These are phyloP conservation scores for Penicillium fimorum DNA, from an alignment of 495 filamentous ascomycete species.

Conservation along the genomic window DNA sequence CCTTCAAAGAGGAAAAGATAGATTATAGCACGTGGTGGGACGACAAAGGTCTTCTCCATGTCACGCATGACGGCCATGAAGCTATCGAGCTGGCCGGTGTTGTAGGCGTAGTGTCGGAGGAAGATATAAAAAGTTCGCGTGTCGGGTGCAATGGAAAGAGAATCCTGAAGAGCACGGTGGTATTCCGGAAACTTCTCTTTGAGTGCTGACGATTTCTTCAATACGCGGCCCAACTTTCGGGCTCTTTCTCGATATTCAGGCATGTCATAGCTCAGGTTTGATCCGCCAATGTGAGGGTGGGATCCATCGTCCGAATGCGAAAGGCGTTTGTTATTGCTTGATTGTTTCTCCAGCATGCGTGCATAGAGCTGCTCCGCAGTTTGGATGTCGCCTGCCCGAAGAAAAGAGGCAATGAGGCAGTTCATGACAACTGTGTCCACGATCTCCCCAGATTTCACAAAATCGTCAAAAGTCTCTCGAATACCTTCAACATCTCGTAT, in stretches of 20 bases:
- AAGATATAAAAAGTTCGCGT: constrained; percentile 48
- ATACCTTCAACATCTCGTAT: constrained; percentile 65
- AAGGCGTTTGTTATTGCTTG: constrained; percentile 12
- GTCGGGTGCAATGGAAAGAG: constrained; percentile 41
- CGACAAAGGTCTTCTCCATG: constrained; percentile 39
- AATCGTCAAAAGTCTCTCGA: constrained; percentile 66
- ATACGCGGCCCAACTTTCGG: constrained; percentile 34
- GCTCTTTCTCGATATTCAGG: constrained; percentile 33
- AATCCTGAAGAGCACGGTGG: constrained; percentile 39
- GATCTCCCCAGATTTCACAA: constrained; percentile 78
- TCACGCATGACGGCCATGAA: constrained; percentile 40
- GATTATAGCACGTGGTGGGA: constrained; percentile 42
- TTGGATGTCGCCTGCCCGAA: constrained; percentile 65
- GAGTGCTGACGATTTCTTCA: constrained; percentile 36
- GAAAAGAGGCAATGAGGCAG: constrained; percentile 73
- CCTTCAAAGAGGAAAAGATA: constrained; percentile 64
- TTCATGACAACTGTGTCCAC: constrained; percentile 88
- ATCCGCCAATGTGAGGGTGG: background rate
- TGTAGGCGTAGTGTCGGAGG: constrained; percentile 36
- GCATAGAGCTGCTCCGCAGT: constrained; percentile 77
- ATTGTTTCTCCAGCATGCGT: constrained; percentile 64
- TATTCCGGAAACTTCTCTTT: constrained; percentile 31
- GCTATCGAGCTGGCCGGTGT: constrained; percentile 36
- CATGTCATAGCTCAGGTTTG: constrained; percentile 5
- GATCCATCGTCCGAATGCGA: constrained; percentile 1